Percentiles rank a stretch among this genome's conserved stretches.
Evolutionary conservation across 2,329 filamentous ascomycete species (phyloP).

Genomic region (Aureobasidium sp.): DNA sequence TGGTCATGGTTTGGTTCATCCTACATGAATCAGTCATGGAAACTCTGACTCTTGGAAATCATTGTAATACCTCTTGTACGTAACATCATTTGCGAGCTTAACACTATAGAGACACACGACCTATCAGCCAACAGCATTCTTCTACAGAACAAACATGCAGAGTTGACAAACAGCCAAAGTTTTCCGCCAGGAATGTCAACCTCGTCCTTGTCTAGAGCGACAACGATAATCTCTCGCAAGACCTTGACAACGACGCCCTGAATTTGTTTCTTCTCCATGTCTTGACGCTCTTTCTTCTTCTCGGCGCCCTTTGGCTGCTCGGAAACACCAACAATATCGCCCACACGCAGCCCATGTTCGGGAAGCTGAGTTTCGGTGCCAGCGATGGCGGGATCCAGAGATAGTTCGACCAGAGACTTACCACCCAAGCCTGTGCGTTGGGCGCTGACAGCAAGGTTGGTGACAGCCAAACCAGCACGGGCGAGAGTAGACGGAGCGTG

Average conservation of each 20-base stretch:
- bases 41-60: background rate
- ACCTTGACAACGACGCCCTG: constrained; percentile 64
- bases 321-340: constrained; percentile 68
- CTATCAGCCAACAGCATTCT: constrained; percentile 25
- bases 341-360: constrained; percentile 66
- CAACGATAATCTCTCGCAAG: constrained; percentile 48
- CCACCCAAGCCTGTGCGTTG: constrained; percentile 86
- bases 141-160: background rate
- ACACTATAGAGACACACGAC: constrained; percentile 36
- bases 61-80: constrained; percentile 48
- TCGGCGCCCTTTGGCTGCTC: constrained; percentile 65
- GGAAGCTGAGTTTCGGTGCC: constrained; percentile 43
- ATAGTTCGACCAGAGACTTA: constrained; percentile 79
- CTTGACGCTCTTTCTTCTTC: constrained; percentile 63
- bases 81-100: constrained; percentile 59
- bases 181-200: constrained; percentile 45
- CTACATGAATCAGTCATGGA: constrained; percentile 26
- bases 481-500: constrained; percentile 62
- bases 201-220: constrained; percentile 62
- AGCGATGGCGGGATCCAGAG: constrained; percentile 60
- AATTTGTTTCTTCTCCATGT: constrained; percentile 59
- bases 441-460: constrained; percentile 63
- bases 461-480: constrained; percentile 67
- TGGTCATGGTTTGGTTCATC: constrained; percentile 57
- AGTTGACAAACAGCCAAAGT: constrained; percentile 51